These are phyloP conservation scores for Musa troglodytarum DNA, from an alignment of 176 grass and related monocot genomes.

Conservation along the genomic window DNA sequence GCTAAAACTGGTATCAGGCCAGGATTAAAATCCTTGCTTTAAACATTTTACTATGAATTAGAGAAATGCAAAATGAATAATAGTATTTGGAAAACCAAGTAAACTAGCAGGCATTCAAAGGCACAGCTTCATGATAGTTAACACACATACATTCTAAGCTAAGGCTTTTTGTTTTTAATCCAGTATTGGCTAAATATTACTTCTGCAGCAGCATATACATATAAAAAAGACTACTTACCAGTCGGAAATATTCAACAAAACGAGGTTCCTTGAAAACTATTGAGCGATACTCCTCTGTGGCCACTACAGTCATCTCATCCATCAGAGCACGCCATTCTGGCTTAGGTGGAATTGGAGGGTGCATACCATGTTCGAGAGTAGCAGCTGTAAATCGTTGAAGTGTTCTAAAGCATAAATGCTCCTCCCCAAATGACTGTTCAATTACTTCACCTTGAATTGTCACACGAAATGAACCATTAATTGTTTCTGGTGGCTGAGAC, in stretches of 20 bases:
- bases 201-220: too few relatives aligned
- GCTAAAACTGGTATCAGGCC: background rate
- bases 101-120: too few relatives aligned
- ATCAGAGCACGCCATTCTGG: slow-evolving; percentile 79
- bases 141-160: too few relatives aligned
- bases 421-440: slow-evolving; percentile 89
- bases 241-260: slow-evolving; percentile 95
- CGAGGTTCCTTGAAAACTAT: slow-evolving; percentile 83
- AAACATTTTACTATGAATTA: slow-evolving; percentile 4
- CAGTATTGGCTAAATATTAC: too few relatives aligned
- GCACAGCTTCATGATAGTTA: too few relatives aligned
- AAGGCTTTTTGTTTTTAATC: too few relatives aligned
- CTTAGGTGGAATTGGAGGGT: slow-evolving; percentile 77
- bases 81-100: background rate
- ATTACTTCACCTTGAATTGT: slow-evolving; percentile 92
- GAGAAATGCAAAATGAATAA: slow-evolving; percentile 18
- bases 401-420: slow-evolving; percentile 88
- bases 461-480: slow-evolving; percentile 78
- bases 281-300: slow-evolving; percentile 77
- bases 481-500: slow-evolving; percentile 82
- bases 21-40: too few relatives aligned
- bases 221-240: slow-evolving; percentile 39
- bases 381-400: slow-evolving; percentile 83
- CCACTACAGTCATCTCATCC: slow-evolving; percentile 78
- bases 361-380: slow-evolving; percentile 94